Evolutionary conservation across 106 monocot genomes (phyloP).

Genomic region (Chionographis japonica): DNA sequence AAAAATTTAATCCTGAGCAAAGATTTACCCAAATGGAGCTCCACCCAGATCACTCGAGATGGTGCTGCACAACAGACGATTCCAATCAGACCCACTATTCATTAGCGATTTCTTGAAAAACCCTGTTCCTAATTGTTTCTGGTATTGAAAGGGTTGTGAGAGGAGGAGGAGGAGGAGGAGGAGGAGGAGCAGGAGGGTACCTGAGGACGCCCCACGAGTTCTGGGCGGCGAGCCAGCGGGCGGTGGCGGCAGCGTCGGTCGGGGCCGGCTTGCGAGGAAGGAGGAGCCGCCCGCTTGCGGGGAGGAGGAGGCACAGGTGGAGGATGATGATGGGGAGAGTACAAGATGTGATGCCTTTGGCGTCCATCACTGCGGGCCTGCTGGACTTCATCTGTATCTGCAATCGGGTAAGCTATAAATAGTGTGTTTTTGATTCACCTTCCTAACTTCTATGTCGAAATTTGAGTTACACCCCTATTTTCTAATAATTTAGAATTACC

Average conservation of each 20-base stretch:
- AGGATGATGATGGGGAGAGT: neutral
- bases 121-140: no score
- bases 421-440: no score
- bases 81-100: neutral
- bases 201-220: constrained; percentile 89
- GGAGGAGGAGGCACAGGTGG: neutral
- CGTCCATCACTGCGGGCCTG: no score
- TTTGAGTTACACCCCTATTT: no score
- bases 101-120: neutral
- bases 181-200: constrained; percentile 14
- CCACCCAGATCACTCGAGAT: constrained; percentile 66
- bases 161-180: neutral
- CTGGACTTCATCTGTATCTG: no score
- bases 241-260: constrained; percentile 56
- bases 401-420: no score
- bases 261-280: constrained; percentile 55
- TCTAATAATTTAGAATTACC: no score
- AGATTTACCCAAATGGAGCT: constrained; percentile 81
- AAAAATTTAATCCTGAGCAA: no score
- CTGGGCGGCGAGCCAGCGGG: constrained; percentile 72
- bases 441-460: no score
- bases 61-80: constrained; percentile 43
- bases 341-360: neutral
- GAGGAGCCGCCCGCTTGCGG: constrained; percentile 1
- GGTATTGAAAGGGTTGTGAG: neutral